Evolutionary conservation across 2,329 filamentous ascomycete species (phyloP), one percentile per base, ranked within the genome.

Genomic region (Colletotrichum musae): DNA sequence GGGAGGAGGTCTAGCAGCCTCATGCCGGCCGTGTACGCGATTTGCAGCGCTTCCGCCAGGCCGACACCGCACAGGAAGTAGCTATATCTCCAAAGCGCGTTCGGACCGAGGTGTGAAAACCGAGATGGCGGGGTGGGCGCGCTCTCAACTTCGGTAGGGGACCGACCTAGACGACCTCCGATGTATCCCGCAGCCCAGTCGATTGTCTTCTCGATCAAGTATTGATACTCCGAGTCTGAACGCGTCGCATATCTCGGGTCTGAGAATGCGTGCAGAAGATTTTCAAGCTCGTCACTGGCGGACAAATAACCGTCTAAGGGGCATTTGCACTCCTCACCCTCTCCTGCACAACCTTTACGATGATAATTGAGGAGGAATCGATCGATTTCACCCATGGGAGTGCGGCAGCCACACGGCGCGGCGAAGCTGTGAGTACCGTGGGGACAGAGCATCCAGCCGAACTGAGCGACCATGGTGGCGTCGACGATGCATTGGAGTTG

Each of bases 401-500:
- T 32, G 3, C 28, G 5, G 10, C 5, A 32, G 7, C 2, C 28
- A 2, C 28, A 32, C 1, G 83, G 81, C 9, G 76, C 39, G 32
- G 50, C 68, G 2, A 85, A 52, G 7, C 82, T 62, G 73, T 85
- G 80, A 0, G 81, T 80, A 7, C 65, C 54, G 3, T 82, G 41
- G 12, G 56, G 54, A 58, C 71, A 75, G 1, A 79, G 16, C 2
- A 73, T 76, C 84, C 85, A 87, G 2, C 85, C 83, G 1, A 78
- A 80, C 10, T 80, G 84, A 1, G 81, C 76, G 2, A 77, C 75
- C 28, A 9, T 32, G 47, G 85, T 75, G 2, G 85, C 83, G 68
- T 87, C 85, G 16, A 87, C 79, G 41, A 87, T 84, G 68, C 81
- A 84, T 70, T 87, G 84, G 0, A 88, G 75, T 41, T 86, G 80